Conservation (phyloP, 73 alveolate species). For the Loxodes magnus region DNA sequence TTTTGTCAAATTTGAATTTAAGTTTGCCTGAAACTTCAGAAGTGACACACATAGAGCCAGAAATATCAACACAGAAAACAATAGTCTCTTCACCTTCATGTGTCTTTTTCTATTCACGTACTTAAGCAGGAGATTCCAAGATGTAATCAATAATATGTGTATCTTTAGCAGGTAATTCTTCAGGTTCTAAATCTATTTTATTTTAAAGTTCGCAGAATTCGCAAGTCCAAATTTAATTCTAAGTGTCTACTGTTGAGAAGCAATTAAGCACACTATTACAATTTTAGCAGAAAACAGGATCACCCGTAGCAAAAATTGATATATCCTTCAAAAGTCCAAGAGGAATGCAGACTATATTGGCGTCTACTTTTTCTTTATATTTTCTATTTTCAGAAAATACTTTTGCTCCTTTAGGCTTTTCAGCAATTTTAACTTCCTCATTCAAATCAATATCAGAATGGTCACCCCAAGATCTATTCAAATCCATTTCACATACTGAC, state of each 20-base stretch:
- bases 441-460: no score
- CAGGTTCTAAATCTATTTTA: conserved; percentile 24
- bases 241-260: background rate
- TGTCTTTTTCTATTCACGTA: conserved; percentile 7
- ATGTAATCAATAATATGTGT: conserved; percentile 36
- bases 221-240: conserved; percentile 29
- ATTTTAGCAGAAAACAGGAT: conserved; percentile 7
- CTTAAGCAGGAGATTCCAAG: conserved; percentile 33
- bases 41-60: conserved; percentile 87
- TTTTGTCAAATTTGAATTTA: conserved; percentile 15
- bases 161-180: conserved; percentile 46
- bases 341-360: conserved; percentile 42
- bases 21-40: conserved; percentile 51
- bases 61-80: conserved; percentile 72
- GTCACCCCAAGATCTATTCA: no score
- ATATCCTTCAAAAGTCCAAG: conserved; percentile 33
- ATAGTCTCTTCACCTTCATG: conserved; percentile 21
- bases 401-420: no score
- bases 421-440: no score
- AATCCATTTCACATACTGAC: no score
- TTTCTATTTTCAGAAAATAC: no score
- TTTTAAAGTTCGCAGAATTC: conserved; percentile 48
- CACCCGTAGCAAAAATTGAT: conserved; percentile 21
- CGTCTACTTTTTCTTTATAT: conserved; percentile 29
- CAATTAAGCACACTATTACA: background rate